Evolutionary conservation across 305 asterid genomes (phyloP).

Genomic region (Lippia alba): DNA sequence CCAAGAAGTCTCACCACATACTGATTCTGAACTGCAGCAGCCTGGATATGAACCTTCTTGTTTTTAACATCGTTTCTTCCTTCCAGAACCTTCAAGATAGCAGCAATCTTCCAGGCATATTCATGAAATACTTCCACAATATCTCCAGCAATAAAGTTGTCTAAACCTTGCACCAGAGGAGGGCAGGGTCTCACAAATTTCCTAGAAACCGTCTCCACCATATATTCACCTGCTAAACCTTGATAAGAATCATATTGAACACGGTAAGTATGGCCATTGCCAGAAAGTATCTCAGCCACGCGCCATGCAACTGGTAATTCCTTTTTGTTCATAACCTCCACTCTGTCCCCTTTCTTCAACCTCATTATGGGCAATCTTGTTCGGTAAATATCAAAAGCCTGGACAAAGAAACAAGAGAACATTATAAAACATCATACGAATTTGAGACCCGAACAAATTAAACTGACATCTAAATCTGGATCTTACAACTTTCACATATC

Average conservation of each 20-base stretch:
- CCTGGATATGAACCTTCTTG: constrained; percentile 29
- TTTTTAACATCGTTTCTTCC: constrained; percentile 34
- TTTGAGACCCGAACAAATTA: constrained; percentile 19
- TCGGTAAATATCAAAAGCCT: constrained; percentile 46
- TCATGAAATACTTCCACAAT: constrained; percentile 62
- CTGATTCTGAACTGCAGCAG: constrained; percentile 34
- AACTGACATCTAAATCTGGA: constrained; percentile 18
- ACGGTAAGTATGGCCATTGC: constrained; percentile 53
- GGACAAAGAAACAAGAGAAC: constrained; percentile 10
- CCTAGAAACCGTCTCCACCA: constrained; percentile 57
- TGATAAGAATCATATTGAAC: constrained; percentile 53
- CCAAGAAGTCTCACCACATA: constrained; percentile 62
- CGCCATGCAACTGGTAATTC: constrained; percentile 61
- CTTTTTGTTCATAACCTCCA: constrained; percentile 67
- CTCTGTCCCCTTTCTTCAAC: constrained; percentile 66
- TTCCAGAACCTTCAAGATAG: constrained; percentile 43
- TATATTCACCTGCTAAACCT: constrained; percentile 30
- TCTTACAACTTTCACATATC: constrained; percentile 7
- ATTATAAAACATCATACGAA: constrained; percentile 10
- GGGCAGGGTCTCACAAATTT: constrained; percentile 68
- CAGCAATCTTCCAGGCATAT: constrained; percentile 57
- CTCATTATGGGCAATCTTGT: constrained; percentile 48
- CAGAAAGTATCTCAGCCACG: constrained; percentile 60
- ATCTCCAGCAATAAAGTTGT: constrained; percentile 53
- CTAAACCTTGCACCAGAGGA: constrained; percentile 44